Evolutionary conservation across 2,329 filamentous ascomycete genomes (phyloP).

Genomic region (Thermochaetoides dissita): DNA sequence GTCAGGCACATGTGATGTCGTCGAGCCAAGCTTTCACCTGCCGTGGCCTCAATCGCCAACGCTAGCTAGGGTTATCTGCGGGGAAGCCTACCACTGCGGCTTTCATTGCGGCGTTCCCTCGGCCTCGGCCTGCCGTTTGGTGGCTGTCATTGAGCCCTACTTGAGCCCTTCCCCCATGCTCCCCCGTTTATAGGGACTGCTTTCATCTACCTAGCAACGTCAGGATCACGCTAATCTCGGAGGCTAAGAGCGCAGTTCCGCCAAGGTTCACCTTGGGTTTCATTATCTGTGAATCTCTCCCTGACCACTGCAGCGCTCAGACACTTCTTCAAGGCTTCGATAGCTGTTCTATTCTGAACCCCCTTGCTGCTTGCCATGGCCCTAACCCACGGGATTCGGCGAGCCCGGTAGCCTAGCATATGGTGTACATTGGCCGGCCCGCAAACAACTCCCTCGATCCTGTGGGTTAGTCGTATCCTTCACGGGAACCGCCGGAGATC

Average conservation of each 20-base stretch:
- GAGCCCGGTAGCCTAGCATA: slow-evolving; percentile 12
- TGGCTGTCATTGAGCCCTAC: too few species aligned
- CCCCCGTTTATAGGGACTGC: too few species aligned
- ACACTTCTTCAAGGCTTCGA: slow-evolving; percentile 24
- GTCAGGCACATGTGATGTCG: not conserved
- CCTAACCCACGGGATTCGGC: slow-evolving; percentile 12
- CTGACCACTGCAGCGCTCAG: slow-evolving; percentile 9
- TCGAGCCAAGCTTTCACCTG: slow-evolving; percentile 6
- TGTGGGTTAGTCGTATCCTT: too few species aligned
- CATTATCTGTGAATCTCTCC: not conserved
- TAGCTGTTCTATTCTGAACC: slow-evolving; percentile 27
- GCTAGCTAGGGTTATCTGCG: slow-evolving; percentile 1
- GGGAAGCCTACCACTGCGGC: not conserved
- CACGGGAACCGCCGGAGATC: not conserved
- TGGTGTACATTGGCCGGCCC: not conserved
- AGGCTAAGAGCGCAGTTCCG: not conserved
- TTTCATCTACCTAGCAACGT: not conserved
- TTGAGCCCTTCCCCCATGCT: too few species aligned
- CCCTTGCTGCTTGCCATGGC: slow-evolving; percentile 3
- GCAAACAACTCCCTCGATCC: too few species aligned
- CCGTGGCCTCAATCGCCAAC: not conserved
- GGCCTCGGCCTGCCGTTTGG: not conserved
- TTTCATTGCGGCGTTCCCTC: too few species aligned
- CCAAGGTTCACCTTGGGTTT: not conserved
- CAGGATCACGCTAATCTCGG: slow-evolving; percentile 1